Conservation (phyloP, 2,329 filamentous ascomycete genomes). For the Colletotrichum chrysophilum region DNA sequence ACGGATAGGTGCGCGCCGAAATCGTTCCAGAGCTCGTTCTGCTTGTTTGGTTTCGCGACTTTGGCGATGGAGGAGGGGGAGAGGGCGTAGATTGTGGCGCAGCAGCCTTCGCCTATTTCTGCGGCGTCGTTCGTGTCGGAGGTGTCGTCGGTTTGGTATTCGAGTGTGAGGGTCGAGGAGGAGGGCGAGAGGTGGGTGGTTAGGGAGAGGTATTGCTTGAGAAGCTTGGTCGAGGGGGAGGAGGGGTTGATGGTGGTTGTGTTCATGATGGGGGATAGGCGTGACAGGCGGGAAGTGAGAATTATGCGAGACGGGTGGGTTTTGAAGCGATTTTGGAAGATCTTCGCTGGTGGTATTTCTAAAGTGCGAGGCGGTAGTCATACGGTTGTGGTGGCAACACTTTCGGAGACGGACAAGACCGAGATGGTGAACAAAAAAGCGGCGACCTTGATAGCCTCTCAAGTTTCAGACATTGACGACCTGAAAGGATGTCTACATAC, state of each 20-base stretch:
- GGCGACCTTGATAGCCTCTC: too few relatives aligned
- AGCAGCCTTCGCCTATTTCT: neutral
- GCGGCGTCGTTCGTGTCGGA: neutral
- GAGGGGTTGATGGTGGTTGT: neutral
- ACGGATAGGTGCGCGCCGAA: neutral
- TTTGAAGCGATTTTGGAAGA: neutral
- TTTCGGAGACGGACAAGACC: too few relatives aligned
- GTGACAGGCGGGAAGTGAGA: neutral
- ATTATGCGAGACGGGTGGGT: neutral
- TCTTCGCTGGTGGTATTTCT: neutral
- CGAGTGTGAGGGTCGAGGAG: neutral
- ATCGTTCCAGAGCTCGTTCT: neutral
- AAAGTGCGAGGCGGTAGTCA: neutral
- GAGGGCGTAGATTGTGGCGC: neutral
- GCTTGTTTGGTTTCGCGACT: neutral
- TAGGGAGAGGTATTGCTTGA: neutral
- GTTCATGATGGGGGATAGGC: fast-evolving
- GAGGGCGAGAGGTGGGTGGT: neutral
- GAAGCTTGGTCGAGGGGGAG: neutral
- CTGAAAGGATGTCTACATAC: too few relatives aligned
- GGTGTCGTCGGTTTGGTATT: neutral
- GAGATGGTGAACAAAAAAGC: too few relatives aligned
- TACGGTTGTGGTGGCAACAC: too few relatives aligned
- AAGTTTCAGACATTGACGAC: too few relatives aligned
- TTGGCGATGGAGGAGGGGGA: neutral